Evolutionary conservation across 805 yeast species (phyloP), one percentile per base, ranked within the genome.

Genomic region (Kodamaea lidongshanica): DNA sequence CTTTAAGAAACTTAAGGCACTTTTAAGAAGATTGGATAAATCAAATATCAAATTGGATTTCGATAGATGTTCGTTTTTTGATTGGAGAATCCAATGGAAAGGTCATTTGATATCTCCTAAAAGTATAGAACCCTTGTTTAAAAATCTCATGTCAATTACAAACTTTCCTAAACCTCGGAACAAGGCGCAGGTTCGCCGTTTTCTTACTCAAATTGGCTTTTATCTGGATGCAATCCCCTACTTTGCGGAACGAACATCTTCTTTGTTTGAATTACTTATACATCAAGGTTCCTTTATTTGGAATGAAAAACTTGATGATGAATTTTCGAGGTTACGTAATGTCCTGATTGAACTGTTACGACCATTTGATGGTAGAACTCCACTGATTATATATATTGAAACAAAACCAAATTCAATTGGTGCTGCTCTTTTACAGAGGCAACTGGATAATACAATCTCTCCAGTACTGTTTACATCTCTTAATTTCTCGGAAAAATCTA

Each of bases 211-310:
- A 5, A 16, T 25, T 13, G 18, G 18, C 14, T 12, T 25, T 14
- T 25, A 25, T 20, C 27, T 16, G 27, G 27, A 25, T 25, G 27
- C 27, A 11, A 25, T 25, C 11, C 27, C 16, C 4, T 20, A 25
- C 5, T 25, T 25, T 14, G 19, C 17, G 18, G 19, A 25, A 13
- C 16, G 27, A 16, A 7, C 27, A 12, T 25, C 20, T 19, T 19
- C 27, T 4, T 15, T 25, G 7, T 14, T 20, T 10, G 27, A 25
- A 12, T 15, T 25, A 14, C 6, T 25, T 4, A 19, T 7, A 6
- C 9, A 6, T 13, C 16, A 15, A 16, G 11, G 11, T 15, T 13
- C 27, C 11, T 25, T 25, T 14, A 6, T 6, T 4, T 25, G 27
- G 27, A 25, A 19, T 13, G 18, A 13, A 11, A 8, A 6, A 5